Evolutionary conservation across 2,329 filamentous ascomycete genomes (phyloP).

Genomic region (Nothopassalora personata): DNA sequence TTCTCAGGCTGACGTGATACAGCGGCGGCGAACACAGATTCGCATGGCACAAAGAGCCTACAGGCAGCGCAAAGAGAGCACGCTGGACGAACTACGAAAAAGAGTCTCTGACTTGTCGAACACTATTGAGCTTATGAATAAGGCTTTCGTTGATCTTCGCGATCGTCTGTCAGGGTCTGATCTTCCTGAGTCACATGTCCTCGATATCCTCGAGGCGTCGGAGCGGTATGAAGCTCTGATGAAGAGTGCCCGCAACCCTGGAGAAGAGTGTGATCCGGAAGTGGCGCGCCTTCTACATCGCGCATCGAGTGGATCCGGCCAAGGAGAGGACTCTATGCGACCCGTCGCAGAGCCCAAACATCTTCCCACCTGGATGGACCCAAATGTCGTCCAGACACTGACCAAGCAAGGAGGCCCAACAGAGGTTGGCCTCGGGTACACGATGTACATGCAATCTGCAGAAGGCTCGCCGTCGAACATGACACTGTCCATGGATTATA

Average conservation of each 20-base stretch:
- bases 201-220: slow-evolving; percentile 20
- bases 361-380: slow-evolving; percentile 26
- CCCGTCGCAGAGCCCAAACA: slow-evolving; percentile 16
- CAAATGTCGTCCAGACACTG: slow-evolving; percentile 11
- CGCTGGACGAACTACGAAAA: slow-evolving; percentile 67
- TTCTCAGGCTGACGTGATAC: slow-evolving; percentile 10
- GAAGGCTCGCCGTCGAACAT: neutral
- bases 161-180: slow-evolving; percentile 18
- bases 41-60: slow-evolving; percentile 81
- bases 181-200: slow-evolving; percentile 16
- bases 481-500: neutral
- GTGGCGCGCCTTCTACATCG: neutral
- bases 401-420: slow-evolving; percentile 2
- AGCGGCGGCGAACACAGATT: slow-evolving; percentile 82
- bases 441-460: slow-evolving; percentile 15
- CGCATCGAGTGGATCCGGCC: neutral
- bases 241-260: slow-evolving; percentile 21
- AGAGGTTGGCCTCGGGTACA: slow-evolving; percentile 25
- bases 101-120: slow-evolving; percentile 64
- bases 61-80: slow-evolving; percentile 75
- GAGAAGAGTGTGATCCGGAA: slow-evolving; percentile 10
- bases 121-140: slow-evolving; percentile 68
- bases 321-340: neutral
- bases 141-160: slow-evolving; percentile 53
- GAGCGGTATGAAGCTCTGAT: slow-evolving; percentile 18